Evolutionary conservation across 192 early-diverging fungal genomes (phyloP), one percentile per base, ranked within the genome.

Genomic region (Cladochytrium replicatum): DNA sequence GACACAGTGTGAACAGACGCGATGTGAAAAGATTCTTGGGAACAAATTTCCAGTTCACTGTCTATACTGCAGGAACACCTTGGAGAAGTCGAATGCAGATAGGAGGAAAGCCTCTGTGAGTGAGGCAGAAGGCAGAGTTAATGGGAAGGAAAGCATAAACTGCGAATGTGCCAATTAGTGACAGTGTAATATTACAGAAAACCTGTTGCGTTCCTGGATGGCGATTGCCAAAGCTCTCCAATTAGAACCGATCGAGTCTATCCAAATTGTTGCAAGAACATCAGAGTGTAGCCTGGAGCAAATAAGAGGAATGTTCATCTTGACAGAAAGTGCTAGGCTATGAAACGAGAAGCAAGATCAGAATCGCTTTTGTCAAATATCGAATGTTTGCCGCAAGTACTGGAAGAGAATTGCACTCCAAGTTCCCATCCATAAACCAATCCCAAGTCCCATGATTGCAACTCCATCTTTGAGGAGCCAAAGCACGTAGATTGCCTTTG

Each of bases 241-340:
- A 75, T 65, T 6, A 32, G 17, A 2, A 84, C 39, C 0, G 83
- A 81, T 17, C 55, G 55, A 19, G 55, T 47, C 3, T 50, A 24
- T 9, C 68, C 52, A 11, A 70, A 71, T 25, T 46, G 48, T 70
- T 77, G 72, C 63, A 80, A 68, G 25, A 81, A 50, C 1, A 89
- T 31, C 23, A 84, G 60, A 1, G 85, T 89, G 45, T 84, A 83
- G 0, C 82, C 92, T 0, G 94, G 94, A 29, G 89, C 86, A 61
- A 88, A 88, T 6, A 98, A 67, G 17, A 94, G n/a, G 68, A 9
- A 90, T 80, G 55, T 91, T 95, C 94, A 98, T 98, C 53, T 98
- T 98, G 32, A 97, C 63, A 0, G 92, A 87, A 2, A 95, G 53
- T 0, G 83, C 87, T 0, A 86, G 32, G 52, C 92, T 94, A 23